These are phyloP conservation scores for Colletotrichum filicis DNA, from an alignment of 2,329 filamentous ascomycete genomes.

Conservation along the genomic window DNA sequence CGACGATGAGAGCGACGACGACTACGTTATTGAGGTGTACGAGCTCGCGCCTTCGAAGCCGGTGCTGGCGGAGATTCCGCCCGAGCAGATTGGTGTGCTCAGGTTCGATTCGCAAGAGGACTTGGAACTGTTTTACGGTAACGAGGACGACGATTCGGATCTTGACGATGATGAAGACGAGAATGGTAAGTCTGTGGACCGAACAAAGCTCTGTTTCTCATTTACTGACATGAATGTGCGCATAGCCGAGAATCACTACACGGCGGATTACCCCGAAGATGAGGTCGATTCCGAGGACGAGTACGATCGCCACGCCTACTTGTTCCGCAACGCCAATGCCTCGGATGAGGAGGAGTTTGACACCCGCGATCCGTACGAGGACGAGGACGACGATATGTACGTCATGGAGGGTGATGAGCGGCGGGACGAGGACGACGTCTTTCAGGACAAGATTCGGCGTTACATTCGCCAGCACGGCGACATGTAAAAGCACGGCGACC, in stretches of 20 bases:
- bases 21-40: constrained; percentile 74
- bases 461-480: constrained; percentile 36
- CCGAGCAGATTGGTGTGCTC: constrained; percentile 65
- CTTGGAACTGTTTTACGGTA: constrained; percentile 68
- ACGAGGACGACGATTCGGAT: constrained; percentile 71
- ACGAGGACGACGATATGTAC: constrained; percentile 46
- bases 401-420: constrained; percentile 51
- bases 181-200: constrained; percentile 60
- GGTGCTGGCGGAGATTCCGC: constrained; percentile 57
- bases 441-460: constrained; percentile 38
- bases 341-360: constrained; percentile 67
- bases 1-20: constrained; percentile 59
- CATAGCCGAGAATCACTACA: constrained; percentile 81
- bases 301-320: constrained; percentile 64
- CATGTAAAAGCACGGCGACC: background rate
- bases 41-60: constrained; percentile 67
- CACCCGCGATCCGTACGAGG: constrained; percentile 49
- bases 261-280: constrained; percentile 83
- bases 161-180: constrained; percentile 74
- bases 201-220: too few species aligned
- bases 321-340: constrained; percentile 63
- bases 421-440: constrained; percentile 42
- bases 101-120: constrained; percentile 69
- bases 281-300: constrained; percentile 75
- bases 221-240: background rate